Conservation (phyloP, 1,284 basidiomycete genomes). For the Ganoderma multipileum region DNA sequence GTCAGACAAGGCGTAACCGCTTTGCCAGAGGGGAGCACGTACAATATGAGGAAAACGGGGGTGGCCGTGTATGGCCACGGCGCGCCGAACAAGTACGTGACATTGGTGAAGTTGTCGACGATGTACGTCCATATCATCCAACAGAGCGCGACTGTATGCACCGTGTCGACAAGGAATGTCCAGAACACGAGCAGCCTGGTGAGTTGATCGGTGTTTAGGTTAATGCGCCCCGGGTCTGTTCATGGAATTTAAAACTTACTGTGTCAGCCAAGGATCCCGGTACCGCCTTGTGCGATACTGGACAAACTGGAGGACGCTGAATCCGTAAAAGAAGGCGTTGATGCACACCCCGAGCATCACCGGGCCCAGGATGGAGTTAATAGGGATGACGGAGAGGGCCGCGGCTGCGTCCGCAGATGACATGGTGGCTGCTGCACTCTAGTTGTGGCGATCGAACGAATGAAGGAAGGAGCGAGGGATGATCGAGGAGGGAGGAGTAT, state of each 20-base stretch:
- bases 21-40: slow-evolving; percentile 20
- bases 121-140: slow-evolving; percentile 44
- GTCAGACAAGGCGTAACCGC: background rate
- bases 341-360: slow-evolving; percentile 19
- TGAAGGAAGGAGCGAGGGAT: background rate
- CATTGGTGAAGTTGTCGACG: slow-evolving; percentile 40
- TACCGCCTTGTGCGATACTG: slow-evolving; percentile 17
- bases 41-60: slow-evolving; percentile 37
- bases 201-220: background rate
- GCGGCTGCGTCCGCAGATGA: background rate
- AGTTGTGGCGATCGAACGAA: background rate
- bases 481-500: background rate
- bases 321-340: slow-evolving; percentile 26
- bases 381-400: background rate
- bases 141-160: slow-evolving; percentile 39
- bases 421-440: background rate
- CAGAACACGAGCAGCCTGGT: slow-evolving; percentile 40
- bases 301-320: slow-evolving; percentile 22
- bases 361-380: slow-evolving; percentile 21
- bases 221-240: background rate
- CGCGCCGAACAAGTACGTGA: slow-evolving; percentile 32
- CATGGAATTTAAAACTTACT: slow-evolving; percentile 11
- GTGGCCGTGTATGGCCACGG: slow-evolving; percentile 44
- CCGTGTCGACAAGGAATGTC: slow-evolving; percentile 43
- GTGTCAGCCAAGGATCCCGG: slow-evolving; percentile 9